phyloP scores from a whole-genome alignment of 2,329 filamentous ascomycete species.

The Talaromyces pinophilus region DNA sequence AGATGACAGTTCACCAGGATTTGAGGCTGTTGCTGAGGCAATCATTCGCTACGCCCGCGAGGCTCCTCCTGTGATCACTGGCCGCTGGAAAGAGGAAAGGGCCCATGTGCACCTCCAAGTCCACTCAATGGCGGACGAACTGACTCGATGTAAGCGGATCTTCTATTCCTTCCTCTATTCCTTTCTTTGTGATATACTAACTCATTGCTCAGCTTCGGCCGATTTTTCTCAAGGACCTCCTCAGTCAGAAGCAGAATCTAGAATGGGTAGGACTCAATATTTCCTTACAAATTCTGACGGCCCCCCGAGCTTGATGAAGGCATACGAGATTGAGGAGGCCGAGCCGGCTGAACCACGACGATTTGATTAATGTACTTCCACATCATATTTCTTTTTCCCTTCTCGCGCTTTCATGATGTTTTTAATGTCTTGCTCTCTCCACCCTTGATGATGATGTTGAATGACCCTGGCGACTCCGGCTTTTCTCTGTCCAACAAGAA shows the following conservation, averaged over 20 bases:
- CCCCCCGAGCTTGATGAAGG: slow-evolving; percentile 36
- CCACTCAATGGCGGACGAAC: slow-evolving; percentile 41
- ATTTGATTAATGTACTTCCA: slow-evolving; percentile 15
- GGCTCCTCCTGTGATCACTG: slow-evolving; percentile 56
- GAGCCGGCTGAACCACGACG: slow-evolving; percentile 22
- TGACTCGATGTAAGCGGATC: slow-evolving; percentile 36
- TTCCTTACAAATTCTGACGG: slow-evolving; percentile 35
- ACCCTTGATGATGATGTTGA: background rate
- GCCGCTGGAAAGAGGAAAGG: slow-evolving; percentile 63
- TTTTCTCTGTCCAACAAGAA: background rate
- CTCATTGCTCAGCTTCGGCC: slow-evolving; percentile 20
- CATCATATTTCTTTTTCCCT: slow-evolving; percentile 8
- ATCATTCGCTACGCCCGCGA: slow-evolving; percentile 51
- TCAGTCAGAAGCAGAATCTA: slow-evolving; percentile 28
- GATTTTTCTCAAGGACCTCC: slow-evolving; percentile 30
- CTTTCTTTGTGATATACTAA: slow-evolving; percentile 7
- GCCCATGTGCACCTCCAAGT: slow-evolving; percentile 39
- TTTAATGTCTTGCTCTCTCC: background rate
- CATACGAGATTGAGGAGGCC: slow-evolving; percentile 44
- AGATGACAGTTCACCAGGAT: slow-evolving; percentile 65
- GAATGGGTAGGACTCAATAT: slow-evolving; percentile 37
- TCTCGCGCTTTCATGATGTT: background rate
- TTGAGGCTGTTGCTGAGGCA: slow-evolving; percentile 54
- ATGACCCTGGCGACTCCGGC: background rate
- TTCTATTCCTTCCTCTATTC: background rate